phyloP scores from a whole-genome alignment of 2,329 filamentous ascomycete species.

The Fusarium neocosmosporiellum region DNA sequence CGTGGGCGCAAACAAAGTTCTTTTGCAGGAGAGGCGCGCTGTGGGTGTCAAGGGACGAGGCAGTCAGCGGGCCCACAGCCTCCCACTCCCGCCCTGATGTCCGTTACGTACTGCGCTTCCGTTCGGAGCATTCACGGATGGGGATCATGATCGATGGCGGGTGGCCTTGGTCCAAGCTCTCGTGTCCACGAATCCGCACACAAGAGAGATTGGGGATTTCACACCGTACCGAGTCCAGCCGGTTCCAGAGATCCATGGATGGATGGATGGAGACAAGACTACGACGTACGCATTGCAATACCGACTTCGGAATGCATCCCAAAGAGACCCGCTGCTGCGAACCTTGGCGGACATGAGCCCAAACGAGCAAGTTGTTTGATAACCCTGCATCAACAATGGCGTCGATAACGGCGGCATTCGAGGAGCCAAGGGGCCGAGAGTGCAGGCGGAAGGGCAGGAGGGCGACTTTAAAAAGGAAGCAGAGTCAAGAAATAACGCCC shows the following conservation, averaged over 20 bases:
- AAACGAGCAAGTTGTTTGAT: slow-evolving; percentile 20
- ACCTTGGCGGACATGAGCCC: slow-evolving; percentile 14
- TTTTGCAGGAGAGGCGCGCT: slow-evolving; percentile 3
- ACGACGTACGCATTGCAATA: background rate
- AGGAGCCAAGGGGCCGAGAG: slow-evolving; percentile 5
- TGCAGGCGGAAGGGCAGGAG: slow-evolving; percentile 1
- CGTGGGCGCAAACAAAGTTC: slow-evolving; percentile 31
- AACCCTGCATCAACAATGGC: slow-evolving; percentile 18
- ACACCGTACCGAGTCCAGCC: slow-evolving; percentile 13
- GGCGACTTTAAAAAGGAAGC: background rate
- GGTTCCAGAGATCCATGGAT: slow-evolving; percentile 13
- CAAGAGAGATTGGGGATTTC: slow-evolving; percentile 10
- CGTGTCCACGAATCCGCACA: slow-evolving; percentile 8
- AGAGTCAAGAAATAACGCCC: slow-evolving; percentile 1
- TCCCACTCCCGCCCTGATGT: slow-evolving; percentile 15
- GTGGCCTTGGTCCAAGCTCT: slow-evolving; percentile 9
- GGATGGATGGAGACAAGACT: background rate
- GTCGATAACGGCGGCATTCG: slow-evolving; percentile 25
- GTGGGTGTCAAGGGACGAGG: background rate
- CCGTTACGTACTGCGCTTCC: slow-evolving; percentile 19
- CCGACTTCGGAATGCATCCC: slow-evolving; percentile 2
- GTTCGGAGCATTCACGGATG: slow-evolving; percentile 5
- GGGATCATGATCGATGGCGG: slow-evolving; percentile 2
- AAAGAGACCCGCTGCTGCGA: slow-evolving; percentile 12
- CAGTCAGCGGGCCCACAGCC: slow-evolving; percentile 3